phyloP scores from a whole-genome alignment of 2,329 filamentous ascomycete species.

The Fusarium sp. region DNA sequence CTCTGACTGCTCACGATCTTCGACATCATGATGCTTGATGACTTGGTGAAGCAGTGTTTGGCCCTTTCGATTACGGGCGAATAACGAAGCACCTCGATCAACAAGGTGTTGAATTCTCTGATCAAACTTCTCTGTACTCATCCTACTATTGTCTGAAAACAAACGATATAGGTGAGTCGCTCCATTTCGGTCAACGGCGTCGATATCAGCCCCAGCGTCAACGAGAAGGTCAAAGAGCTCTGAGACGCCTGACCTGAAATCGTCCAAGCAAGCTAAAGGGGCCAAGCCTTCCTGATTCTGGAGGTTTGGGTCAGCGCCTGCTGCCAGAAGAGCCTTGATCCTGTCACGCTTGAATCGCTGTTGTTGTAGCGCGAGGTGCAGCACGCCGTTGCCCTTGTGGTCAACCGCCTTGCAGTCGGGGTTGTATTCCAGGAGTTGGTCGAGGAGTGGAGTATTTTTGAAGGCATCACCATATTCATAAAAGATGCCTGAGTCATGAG shows the following conservation, averaged over 20 bases:
- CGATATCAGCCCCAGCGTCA: slow-evolving; percentile 36
- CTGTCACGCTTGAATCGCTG: not conserved
- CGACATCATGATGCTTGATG: not conserved
- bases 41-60: slow-evolving; percentile 36
- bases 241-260: too few species aligned
- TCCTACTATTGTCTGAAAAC: not conserved
- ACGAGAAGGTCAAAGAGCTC: slow-evolving; percentile 15
- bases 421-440: slow-evolving; percentile 31
- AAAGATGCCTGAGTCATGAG: not conserved
- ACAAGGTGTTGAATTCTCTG: slow-evolving; percentile 23
- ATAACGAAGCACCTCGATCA: slow-evolving; percentile 21
- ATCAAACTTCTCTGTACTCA: not conserved
- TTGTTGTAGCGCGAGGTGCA: slow-evolving; percentile 28
- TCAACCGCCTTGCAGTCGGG: slow-evolving; percentile 33
- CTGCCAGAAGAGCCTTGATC: slow-evolving; percentile 23
- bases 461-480: not conserved
- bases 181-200: slow-evolving; percentile 30
- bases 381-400: slow-evolving; percentile 23
- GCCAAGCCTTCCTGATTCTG: slow-evolving; percentile 30
- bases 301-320: slow-evolving; percentile 40
- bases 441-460: not conserved
- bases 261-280: slow-evolving; percentile 22
- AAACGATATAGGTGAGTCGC: slow-evolving; percentile 28
- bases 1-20: not conserved
- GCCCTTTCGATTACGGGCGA: slow-evolving; percentile 25